Evolutionary conservation across 495 filamentous ascomycete genomes (phyloP).

Genomic region (Xylona heveae): DNA sequence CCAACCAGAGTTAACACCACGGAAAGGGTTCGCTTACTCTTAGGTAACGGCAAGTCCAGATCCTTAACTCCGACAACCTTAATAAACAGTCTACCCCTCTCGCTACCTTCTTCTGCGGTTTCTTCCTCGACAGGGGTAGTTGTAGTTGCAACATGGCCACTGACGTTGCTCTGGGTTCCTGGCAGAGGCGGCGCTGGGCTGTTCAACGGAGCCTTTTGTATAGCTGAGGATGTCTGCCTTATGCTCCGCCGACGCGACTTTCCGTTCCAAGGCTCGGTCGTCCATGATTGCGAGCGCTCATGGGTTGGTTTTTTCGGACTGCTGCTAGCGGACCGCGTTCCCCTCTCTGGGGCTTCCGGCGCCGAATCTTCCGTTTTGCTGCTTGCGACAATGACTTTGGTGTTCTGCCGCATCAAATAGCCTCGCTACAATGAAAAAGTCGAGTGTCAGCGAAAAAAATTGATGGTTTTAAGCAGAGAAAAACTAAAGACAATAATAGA

Average conservation of each 20-base stretch:
- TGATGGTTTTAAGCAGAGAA: slow-evolving; percentile 5
- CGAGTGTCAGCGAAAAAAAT: too few relatives aligned
- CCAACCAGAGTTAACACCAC: slow-evolving; percentile 3
- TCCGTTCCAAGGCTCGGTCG: slow-evolving; percentile 88
- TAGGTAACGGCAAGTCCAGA: slow-evolving; percentile 73
- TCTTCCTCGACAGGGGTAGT: slow-evolving; percentile 28
- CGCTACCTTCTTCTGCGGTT: slow-evolving; percentile 52
- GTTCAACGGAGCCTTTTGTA: slow-evolving; percentile 38
- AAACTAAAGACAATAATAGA: slow-evolving; percentile 21
- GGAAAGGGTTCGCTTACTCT: slow-evolving; percentile 43
- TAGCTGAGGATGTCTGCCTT: slow-evolving; percentile 31
- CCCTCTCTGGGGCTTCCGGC: slow-evolving; percentile 28
- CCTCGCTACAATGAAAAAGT: slow-evolving; percentile 77
- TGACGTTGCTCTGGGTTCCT: slow-evolving; percentile 64
- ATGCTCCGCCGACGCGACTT: slow-evolving; percentile 47
- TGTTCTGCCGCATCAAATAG: slow-evolving; percentile 97
- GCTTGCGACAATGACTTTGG: slow-evolving; percentile 79
- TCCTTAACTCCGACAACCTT: slow-evolving; percentile 96
- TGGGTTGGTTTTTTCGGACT: slow-evolving; percentile 50
- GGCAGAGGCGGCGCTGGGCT: slow-evolving; percentile 66
- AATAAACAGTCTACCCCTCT: slow-evolving; percentile 85
- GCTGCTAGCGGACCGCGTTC: slow-evolving; percentile 40
- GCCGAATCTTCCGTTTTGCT: slow-evolving; percentile 33
- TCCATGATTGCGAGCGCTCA: slow-evolving; percentile 65
- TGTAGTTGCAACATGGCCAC: slow-evolving; percentile 33